A percentile compares a stretch with the other conserved stretches of the same genome.
Evolutionary conservation across 2,329 filamentous ascomycete species (phyloP).

Genomic region (Aspergillus sp.): DNA sequence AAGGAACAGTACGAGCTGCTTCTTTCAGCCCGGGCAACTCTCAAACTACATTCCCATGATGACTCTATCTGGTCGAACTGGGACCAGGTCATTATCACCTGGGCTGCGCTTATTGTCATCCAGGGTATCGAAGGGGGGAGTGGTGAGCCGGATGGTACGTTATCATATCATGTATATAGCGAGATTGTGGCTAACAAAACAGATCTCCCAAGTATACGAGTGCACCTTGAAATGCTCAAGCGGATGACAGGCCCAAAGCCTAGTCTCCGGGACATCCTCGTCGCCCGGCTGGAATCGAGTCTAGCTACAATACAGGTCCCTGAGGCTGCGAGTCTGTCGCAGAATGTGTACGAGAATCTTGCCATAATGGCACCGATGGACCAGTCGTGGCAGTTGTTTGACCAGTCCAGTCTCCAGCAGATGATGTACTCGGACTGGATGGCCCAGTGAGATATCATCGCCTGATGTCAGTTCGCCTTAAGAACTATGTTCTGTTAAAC

Average conservation of each 20-base stretch:
- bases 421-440: conserved; percentile 8
- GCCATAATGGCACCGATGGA: background rate
- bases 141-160: background rate
- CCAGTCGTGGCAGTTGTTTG: conserved; percentile 3
- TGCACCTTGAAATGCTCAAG: conserved; percentile 7
- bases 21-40: background rate
- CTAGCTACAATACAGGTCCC: background rate
- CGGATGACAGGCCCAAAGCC: background rate
- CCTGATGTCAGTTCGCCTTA: no score
- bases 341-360: background rate
- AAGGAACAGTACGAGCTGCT: conserved; percentile 4
- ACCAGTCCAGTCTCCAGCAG: conserved; percentile 5
- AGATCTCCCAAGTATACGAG: conserved; percentile 1
- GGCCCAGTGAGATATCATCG: background rate
- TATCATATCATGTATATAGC: background rate
- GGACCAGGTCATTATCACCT: conserved; percentile 7
- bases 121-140: background rate
- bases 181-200: background rate
- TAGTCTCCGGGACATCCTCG: background rate
- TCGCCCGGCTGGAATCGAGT: conserved; percentile 6
- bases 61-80: conserved; percentile 6
- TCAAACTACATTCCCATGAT: conserved; percentile 7
- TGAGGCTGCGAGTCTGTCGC: background rate
- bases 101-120: conserved; percentile 3
- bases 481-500: no score